Evolutionary conservation across 495 filamentous ascomycete species (phyloP).

Genomic region (Aspergillus saccharolyticus): DNA sequence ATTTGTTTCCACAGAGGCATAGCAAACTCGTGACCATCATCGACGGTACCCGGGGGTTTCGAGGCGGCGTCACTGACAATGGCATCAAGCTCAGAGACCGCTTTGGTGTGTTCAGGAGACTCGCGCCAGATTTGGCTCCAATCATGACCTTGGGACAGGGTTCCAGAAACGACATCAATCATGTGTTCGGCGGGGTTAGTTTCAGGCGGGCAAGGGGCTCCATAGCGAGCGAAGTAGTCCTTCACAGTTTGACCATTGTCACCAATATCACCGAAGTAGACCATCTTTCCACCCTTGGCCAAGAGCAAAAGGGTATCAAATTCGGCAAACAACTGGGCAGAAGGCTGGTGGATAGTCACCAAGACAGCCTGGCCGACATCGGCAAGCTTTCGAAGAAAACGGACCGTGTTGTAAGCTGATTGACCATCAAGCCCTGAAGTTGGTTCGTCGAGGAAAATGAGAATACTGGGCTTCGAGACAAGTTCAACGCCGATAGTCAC

Average conservation of each 20-base stretch:
- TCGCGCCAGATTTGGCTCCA: constrained; percentile 64
- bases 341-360: constrained; percentile 77
- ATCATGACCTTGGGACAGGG: constrained; percentile 39
- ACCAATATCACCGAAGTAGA: constrained; percentile 67
- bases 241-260: constrained; percentile 46
- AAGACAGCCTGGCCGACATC: constrained; percentile 64
- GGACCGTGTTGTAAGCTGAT: constrained; percentile 59
- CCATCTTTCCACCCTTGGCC: constrained; percentile 61
- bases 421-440: constrained; percentile 66
- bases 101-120: constrained; percentile 43
- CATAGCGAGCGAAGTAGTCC: constrained; percentile 74
- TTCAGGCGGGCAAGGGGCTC: constrained; percentile 64
- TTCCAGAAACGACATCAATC: constrained; percentile 68
- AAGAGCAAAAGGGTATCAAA: constrained; percentile 70
- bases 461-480: constrained; percentile 58
- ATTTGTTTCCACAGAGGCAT: constrained; percentile 53
- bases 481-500: constrained; percentile 67
- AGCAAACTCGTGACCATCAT: constrained; percentile 51
- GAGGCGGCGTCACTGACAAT: constrained; percentile 43
- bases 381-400: constrained; percentile 61
- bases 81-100: constrained; percentile 50
- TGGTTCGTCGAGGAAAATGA: constrained; percentile 76
- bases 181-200: constrained; percentile 89
- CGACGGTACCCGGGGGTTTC: constrained; percentile 29
- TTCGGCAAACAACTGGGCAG: constrained; percentile 63